Conservation (phyloP, 2,329 filamentous ascomycete genomes). For the Colletotrichum brevisporum region DNA sequence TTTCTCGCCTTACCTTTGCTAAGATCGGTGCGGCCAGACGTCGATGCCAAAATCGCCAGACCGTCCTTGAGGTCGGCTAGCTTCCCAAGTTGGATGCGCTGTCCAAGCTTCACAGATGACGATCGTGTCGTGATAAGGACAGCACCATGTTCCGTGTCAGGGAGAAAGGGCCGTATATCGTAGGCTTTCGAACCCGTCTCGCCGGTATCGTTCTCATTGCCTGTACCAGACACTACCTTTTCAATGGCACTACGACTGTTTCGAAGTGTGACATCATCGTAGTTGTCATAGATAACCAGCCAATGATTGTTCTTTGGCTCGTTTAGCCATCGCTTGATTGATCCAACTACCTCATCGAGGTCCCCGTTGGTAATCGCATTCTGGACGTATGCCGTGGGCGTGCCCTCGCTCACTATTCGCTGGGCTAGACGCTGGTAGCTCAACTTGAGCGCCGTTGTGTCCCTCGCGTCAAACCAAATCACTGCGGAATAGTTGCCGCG, state of each 20-base stretch:
- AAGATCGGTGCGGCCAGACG: slow-evolving; percentile 44
- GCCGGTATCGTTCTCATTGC: slow-evolving; percentile 14
- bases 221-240: no score
- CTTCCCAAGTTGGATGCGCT: slow-evolving; percentile 49
- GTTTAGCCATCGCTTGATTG: slow-evolving; percentile 56
- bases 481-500: slow-evolving; percentile 53
- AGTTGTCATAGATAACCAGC: slow-evolving; percentile 59
- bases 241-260: slow-evolving; percentile 11
- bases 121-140: slow-evolving; percentile 58
- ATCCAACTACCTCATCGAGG: slow-evolving; percentile 46
- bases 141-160: slow-evolving; percentile 53
- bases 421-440: slow-evolving; percentile 50
- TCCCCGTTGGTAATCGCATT: slow-evolving; percentile 44
- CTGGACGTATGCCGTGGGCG: slow-evolving; percentile 43
- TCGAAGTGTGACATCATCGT: slow-evolving; percentile 53
- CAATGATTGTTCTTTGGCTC: slow-evolving; percentile 51
- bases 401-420: slow-evolving; percentile 48
- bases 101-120: slow-evolving; percentile 50
- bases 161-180: slow-evolving; percentile 52
- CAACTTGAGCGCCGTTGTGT: slow-evolving; percentile 52
- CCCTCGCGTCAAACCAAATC: slow-evolving; percentile 59
- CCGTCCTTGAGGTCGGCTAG: slow-evolving; percentile 49
- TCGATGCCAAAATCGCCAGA: slow-evolving; percentile 49
- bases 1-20: slow-evolving; percentile 44
- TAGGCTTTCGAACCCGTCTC: slow-evolving; percentile 39